Conservation (phyloP, 2,329 filamentous ascomycete species). For the Chaetomium olivaceum region DNA sequence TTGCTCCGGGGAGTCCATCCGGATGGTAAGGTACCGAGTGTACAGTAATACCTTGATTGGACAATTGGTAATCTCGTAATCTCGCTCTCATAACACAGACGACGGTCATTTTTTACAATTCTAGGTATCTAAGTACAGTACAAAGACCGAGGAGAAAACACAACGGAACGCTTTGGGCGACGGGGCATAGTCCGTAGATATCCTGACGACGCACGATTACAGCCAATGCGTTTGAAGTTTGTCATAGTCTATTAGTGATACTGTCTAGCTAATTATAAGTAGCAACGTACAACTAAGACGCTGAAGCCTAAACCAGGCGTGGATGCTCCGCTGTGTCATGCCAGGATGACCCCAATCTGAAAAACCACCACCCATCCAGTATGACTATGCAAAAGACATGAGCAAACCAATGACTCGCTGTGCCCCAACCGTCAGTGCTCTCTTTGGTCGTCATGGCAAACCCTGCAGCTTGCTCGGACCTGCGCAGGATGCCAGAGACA, state of each 20-base stretch:
- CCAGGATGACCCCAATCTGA: neutral
- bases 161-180: no score
- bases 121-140: no score
- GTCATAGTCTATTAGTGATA: neutral
- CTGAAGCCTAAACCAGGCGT: neutral
- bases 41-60: no score
- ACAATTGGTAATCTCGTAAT: no score
- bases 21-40: no score
- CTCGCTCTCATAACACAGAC: no score
- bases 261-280: neutral
- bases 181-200: no score
- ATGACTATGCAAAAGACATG: neutral
- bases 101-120: no score
- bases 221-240: no score
- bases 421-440: slow-evolving; percentile 51
- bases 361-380: neutral
- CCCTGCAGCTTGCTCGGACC: slow-evolving; percentile 42
- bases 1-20: neutral
- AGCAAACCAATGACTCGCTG: neutral
- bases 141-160: no score
- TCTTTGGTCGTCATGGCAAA: slow-evolving; percentile 60
- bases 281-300: no score
- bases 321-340: neutral
- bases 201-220: no score
- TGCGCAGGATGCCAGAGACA: slow-evolving; percentile 29